Evolutionary conservation across 2,329 filamentous ascomycete species (phyloP), one percentile per base, ranked within the genome.

Genomic region (Alternaria alternata): DNA sequence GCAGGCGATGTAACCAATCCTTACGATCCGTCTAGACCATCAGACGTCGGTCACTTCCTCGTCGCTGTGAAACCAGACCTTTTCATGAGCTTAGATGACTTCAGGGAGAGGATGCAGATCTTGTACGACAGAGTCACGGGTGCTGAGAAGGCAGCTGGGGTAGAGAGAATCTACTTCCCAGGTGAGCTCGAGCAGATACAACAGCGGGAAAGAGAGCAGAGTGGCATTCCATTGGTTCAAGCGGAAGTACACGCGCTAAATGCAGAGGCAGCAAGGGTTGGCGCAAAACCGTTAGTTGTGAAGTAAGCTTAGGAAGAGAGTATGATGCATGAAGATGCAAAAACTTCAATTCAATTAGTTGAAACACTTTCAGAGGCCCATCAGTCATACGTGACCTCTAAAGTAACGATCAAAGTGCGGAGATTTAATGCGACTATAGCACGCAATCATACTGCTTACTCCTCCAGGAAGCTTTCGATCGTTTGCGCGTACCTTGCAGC

Each of bases 1-100:
- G 92, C 91, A 0, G 92, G 92, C 0, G 83, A 91, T 67, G 92
- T 95, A 12, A 91, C 89, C 0, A 86, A 86, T 20, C 92, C 92
- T 0, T 94, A 95, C 74, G 91, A 93, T 69, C 84, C 89, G 1
- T 88, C 86, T 0, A 86, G 83, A 59, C 83, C 87, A 0, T 88
- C 89, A 0, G 87, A 92, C 68, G 91, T 92, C 0, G 91, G 91
- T 0, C 91, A 93, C 73, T 92, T 93, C 63, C 72, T 93, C 1
- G 79, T 73, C 11, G 70, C 2, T 0, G 85, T 93, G 64, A 91
- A 91, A 71, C 90, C 91, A 0, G 90, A 93, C 65, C 78, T 93
- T 14, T 93, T 93, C 62, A 87, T 93, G 85, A 83, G 82, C 54
- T 63, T 90, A 61, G 87, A 90, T 0, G 89, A 92, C 43, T 93